These are phyloP conservation scores for Starmerella ratchasimensis DNA, from an alignment of 805 yeast species.

Conservation along the genomic window DNA sequence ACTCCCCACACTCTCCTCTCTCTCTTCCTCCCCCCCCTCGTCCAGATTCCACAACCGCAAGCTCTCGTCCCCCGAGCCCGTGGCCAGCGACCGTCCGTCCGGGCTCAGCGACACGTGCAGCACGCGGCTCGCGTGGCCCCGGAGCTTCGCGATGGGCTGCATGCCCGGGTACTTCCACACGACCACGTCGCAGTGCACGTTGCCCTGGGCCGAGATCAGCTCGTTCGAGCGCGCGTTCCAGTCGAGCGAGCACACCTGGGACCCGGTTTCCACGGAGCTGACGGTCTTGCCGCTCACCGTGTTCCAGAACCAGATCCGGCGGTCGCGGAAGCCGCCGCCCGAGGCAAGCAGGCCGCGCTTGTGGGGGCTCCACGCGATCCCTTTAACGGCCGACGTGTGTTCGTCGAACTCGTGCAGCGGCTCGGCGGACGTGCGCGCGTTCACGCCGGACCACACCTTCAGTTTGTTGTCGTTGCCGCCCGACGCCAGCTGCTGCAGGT, in stretches of 20 bases:
- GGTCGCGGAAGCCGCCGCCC: constrained; percentile 96
- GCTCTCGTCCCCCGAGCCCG: constrained; percentile 98
- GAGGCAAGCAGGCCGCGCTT: constrained; percentile 85
- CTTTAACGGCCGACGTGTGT: constrained; percentile 92
- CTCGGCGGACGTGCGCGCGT: constrained; percentile 19
- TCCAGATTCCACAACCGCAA: constrained; percentile 90
- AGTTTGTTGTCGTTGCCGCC: constrained; percentile 91
- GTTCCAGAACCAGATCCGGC: constrained; percentile 84
- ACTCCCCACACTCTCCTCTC: no score
- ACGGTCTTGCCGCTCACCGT: constrained; percentile 61
- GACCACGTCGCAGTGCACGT: constrained; percentile 74
- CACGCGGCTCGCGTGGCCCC: constrained; percentile 90
- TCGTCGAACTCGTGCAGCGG: constrained; percentile 68
- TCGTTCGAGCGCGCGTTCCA: constrained; percentile 93
- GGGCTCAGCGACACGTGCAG: constrained; percentile 81
- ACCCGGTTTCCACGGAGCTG: constrained; percentile 82
- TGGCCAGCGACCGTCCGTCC: constrained; percentile 91
- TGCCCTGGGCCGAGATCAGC: constrained; percentile 89
- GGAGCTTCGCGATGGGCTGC: constrained; percentile 84
- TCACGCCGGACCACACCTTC: constrained; percentile 73
- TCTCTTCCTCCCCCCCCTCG: no score
- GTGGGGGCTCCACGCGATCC: constrained; percentile 95
- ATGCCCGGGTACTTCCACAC: constrained; percentile 89
- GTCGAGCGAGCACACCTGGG: constrained; percentile 85
- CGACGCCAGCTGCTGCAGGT: constrained; percentile 80